Conservation (phyloP, 1,139 yeast genomes). For the Hanseniaspora sp. region DNA sequence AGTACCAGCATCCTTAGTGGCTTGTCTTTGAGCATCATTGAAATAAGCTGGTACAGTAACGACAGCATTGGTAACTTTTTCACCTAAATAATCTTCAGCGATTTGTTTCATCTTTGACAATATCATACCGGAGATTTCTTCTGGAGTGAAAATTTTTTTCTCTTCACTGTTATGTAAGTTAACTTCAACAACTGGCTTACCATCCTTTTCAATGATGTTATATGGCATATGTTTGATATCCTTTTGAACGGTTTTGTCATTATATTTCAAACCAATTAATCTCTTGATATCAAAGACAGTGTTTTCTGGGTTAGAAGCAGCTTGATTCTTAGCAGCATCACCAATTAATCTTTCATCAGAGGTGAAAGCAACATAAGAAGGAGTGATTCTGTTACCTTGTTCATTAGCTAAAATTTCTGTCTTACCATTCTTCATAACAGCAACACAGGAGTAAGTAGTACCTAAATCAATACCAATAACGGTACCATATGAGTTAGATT, state of each 20-base stretch:
- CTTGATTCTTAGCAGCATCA: constrained; percentile 92
- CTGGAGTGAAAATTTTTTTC: constrained; percentile 51
- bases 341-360: constrained; percentile 74
- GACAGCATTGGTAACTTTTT: constrained; percentile 84
- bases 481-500: constrained; percentile 43
- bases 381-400: constrained; percentile 92
- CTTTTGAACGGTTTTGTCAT: constrained; percentile 65
- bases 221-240: constrained; percentile 78
- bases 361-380: constrained; percentile 79
- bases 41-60: constrained; percentile 95
- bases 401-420: constrained; percentile 90
- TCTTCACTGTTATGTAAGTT: constrained; percentile 51
- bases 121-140: constrained; percentile 87
- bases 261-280: constrained; percentile 68
- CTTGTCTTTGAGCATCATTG: constrained; percentile 95
- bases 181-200: constrained; percentile 73
- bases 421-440: constrained; percentile 83
- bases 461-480: constrained; percentile 73
- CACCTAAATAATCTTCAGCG: constrained; percentile 85
- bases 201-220: constrained; percentile 52
- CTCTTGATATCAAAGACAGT: constrained; percentile 81
- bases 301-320: constrained; percentile 66
- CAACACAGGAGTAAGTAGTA: constrained; percentile 86
- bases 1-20: constrained; percentile 90
- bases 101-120: constrained; percentile 84